These are phyloP conservation scores for Capillidium rhysosporum DNA, from an alignment of 371 early-diverging fungal genomes.

Conservation along the genomic window DNA sequence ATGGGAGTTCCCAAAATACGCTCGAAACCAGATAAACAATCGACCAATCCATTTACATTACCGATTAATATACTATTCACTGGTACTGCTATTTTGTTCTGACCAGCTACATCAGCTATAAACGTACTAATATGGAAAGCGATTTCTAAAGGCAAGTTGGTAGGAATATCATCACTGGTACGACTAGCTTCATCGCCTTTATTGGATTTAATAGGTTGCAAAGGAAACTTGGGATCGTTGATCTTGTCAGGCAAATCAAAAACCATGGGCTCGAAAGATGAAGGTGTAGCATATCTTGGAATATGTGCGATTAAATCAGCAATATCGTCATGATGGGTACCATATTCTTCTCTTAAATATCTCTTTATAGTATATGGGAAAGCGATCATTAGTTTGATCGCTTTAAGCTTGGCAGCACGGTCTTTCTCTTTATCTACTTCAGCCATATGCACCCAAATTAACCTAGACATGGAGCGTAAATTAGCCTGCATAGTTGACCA, in stretches of 20 bases:
- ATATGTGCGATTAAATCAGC: not conserved
- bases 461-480: slow-evolving; percentile 23
- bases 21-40: slow-evolving; percentile 36
- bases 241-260: slow-evolving; percentile 9
- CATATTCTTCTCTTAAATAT: slow-evolving; percentile 38
- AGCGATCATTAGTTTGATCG: slow-evolving; percentile 43
- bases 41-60: slow-evolving; percentile 16
- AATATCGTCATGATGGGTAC: slow-evolving; percentile 13
- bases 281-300: slow-evolving; percentile 5
- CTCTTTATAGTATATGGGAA: slow-evolving; percentile 46
- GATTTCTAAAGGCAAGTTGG: slow-evolving; percentile 24
- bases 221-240: slow-evolving; percentile 9
- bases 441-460: slow-evolving; percentile 21
- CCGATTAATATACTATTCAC: slow-evolving; percentile 14
- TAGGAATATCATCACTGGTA: slow-evolving; percentile 8
- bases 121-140: slow-evolving; percentile 18
- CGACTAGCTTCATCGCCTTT: not conserved
- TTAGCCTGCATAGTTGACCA: slow-evolving; percentile 34
- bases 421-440: slow-evolving; percentile 21
- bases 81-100: slow-evolving; percentile 12
- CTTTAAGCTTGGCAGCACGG: slow-evolving; percentile 20
- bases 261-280: slow-evolving; percentile 3
- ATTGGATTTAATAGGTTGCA: not conserved
- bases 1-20: slow-evolving; percentile 61
- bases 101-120: slow-evolving; percentile 11